A percentile compares a stretch with the other conserved stretches of the same genome.
Conservation (phyloP, 2,329 filamentous ascomycete genomes). For the Epichloe festucae region DNA sequence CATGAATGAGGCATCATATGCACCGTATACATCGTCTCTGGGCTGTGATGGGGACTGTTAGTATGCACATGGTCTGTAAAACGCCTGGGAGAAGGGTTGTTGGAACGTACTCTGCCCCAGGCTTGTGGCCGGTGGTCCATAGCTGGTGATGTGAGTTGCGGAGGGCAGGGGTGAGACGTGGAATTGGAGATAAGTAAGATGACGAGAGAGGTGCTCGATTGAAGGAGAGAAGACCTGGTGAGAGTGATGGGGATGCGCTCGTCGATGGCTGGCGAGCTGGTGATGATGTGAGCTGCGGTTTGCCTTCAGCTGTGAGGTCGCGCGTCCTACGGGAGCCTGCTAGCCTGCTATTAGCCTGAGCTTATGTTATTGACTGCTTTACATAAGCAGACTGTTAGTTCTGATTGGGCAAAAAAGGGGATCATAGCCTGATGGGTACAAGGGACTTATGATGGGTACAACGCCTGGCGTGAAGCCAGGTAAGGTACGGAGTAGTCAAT, state of each 20-base stretch:
- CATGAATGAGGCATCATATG: constrained; percentile 82
- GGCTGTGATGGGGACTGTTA: constrained; percentile 43
- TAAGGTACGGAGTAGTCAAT: background rate
- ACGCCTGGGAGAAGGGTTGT: constrained; percentile 7
- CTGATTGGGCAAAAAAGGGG: constrained; percentile 18
- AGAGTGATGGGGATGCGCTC: background rate
- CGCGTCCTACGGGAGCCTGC: constrained; percentile 26
- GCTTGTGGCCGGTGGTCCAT: constrained; percentile 65
- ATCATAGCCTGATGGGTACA: background rate
- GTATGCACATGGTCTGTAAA: constrained; percentile 3
- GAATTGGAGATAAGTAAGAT: background rate
- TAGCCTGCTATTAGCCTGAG: background rate
- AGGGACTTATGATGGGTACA: background rate
- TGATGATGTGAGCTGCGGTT: constrained; percentile 7
- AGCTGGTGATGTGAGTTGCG: constrained; percentile 9
- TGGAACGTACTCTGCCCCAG: constrained; percentile 53
- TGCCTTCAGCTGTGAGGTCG: constrained; percentile 11
- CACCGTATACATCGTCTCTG: constrained; percentile 91
- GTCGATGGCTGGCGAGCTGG: constrained; percentile 9
- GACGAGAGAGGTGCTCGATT: background rate
- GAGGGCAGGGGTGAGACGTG: background rate
- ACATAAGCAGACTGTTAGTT: constrained; percentile 15
- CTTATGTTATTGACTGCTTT: constrained; percentile 7
- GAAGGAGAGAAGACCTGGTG: background rate
- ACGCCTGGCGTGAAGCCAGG: background rate